A percentile compares a stretch with the other conserved stretches of the same genome.
phyloP scores from a whole-genome alignment of 179 eudicot genomes.

The Gypsophila paniculata region DNA sequence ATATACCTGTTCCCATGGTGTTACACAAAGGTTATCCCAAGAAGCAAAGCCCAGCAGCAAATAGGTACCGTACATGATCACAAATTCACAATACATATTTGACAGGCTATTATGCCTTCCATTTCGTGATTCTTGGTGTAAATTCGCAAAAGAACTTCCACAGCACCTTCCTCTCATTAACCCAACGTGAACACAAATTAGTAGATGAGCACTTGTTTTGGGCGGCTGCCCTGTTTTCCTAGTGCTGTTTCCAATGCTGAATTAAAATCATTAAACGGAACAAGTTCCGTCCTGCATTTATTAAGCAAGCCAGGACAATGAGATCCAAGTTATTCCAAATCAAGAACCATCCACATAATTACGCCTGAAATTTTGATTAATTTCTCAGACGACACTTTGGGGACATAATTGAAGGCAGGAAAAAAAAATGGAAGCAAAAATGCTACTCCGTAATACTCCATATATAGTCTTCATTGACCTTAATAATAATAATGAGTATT shows the following conservation, averaged over 20 bases:
- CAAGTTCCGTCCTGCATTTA: slow-evolving; percentile 70
- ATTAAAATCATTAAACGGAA: slow-evolving; percentile 59
- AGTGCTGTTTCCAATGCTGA: slow-evolving; percentile 67
- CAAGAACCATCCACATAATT: neutral
- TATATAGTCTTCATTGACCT: slow-evolving; percentile 14
- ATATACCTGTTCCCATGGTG: neutral
- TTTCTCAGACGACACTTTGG: slow-evolving; percentile 4
- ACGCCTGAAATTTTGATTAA: neutral
- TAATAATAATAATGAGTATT: slow-evolving; percentile 8
- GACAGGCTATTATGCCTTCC: neutral
- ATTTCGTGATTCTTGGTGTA: neutral
- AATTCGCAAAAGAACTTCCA: slow-evolving; percentile 2
- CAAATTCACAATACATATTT: neutral
- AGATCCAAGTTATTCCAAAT: slow-evolving; percentile 41
- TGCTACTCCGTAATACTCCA: no score
- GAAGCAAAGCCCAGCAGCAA: slow-evolving; percentile 4
- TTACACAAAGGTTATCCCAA: neutral
- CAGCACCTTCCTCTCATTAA: neutral
- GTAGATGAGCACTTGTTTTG: slow-evolving; percentile 74
- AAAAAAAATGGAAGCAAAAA: neutral
- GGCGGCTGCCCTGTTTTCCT: slow-evolving; percentile 82
- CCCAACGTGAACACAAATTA: slow-evolving; percentile 20
- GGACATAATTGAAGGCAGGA: neutral
- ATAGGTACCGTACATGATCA: neutral
- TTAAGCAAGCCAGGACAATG: slow-evolving; percentile 20